A percentile compares a stretch with the other conserved stretches of the same genome.
phyloP scores from a whole-genome alignment of 148 eudicot genomes.

The Nyssa sinensis region DNA sequence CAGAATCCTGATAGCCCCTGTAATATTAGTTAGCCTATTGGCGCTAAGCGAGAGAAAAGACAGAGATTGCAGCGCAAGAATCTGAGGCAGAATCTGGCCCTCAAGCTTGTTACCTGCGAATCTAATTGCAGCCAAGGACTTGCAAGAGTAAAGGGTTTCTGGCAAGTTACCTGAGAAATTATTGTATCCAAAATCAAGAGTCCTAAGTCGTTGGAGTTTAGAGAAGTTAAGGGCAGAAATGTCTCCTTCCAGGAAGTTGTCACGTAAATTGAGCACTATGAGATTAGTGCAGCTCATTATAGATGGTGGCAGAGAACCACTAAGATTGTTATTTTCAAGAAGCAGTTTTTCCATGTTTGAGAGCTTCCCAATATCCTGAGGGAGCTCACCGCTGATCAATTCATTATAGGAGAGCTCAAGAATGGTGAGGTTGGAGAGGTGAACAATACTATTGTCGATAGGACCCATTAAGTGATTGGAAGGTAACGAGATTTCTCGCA shows the following conservation, averaged over 20 bases:
- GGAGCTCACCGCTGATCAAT: slow-evolving; percentile 55
- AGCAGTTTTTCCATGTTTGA: slow-evolving; percentile 52
- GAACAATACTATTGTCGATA: slow-evolving; percentile 42
- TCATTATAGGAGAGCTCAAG: slow-evolving; percentile 52
- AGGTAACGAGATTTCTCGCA: slow-evolving; percentile 59
- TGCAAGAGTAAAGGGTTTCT: slow-evolving; percentile 60
- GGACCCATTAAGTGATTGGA: slow-evolving; percentile 52
- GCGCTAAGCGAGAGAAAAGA: slow-evolving; percentile 73
- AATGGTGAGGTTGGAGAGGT: slow-evolving; percentile 46
- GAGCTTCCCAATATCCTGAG: slow-evolving; percentile 54
- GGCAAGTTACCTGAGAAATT: slow-evolving; percentile 63
- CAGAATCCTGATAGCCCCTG: slow-evolving; percentile 50
- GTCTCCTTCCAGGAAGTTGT: slow-evolving; percentile 57
- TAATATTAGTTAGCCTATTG: slow-evolving; percentile 64
- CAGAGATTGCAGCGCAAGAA: slow-evolving; percentile 46
- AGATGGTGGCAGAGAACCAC: slow-evolving; percentile 63
- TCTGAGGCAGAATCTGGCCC: slow-evolving; percentile 60
- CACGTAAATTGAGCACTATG: slow-evolving; percentile 56
- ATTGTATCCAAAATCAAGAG: slow-evolving; percentile 76
- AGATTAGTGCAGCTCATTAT: slow-evolving; percentile 68
- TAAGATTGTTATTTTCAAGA: slow-evolving; percentile 63
- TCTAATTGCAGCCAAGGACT: slow-evolving; percentile 66
- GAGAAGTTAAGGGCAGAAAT: slow-evolving; percentile 74
- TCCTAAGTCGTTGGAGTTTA: slow-evolving; percentile 40
- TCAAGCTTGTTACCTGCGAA: slow-evolving; percentile 50